Conservation (phyloP, 2,329 filamentous ascomycete genomes). For the Ciborinia camelliae region DNA sequence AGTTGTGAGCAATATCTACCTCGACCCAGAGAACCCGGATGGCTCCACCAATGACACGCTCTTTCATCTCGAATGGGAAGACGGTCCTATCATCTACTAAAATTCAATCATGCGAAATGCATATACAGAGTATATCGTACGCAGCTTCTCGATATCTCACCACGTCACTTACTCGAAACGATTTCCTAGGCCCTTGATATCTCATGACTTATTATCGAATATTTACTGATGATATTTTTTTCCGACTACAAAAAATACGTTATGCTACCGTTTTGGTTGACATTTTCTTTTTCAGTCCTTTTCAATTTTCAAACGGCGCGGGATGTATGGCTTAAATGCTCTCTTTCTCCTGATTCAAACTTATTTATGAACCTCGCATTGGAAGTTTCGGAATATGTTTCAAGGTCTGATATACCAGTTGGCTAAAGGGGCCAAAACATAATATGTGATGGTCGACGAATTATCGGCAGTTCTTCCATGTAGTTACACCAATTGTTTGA, state of each 20-base stretch:
- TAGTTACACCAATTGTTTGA: not conserved
- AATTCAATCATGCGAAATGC: not conserved
- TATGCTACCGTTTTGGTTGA: not conserved
- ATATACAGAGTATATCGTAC: no score
- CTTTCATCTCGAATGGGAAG: conserved; percentile 23
- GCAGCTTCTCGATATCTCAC: not conserved
- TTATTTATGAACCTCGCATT: not conserved
- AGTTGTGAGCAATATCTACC: conserved; percentile 30
- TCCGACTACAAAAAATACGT: not conserved
- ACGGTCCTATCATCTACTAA: conserved; percentile 16
- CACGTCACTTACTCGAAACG: not conserved
- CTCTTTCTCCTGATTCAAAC: not conserved
- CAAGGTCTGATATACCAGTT: not conserved
- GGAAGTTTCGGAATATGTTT: no score
- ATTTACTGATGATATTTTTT: not conserved
- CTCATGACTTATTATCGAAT: not conserved
- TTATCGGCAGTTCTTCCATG: not conserved
- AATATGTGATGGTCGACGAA: not conserved
- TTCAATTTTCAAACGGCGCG: not conserved
- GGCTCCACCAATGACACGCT: conserved; percentile 26
- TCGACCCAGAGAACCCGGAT: conserved; percentile 30
- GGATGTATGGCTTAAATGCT: not conserved
- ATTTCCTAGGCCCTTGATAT: not conserved
- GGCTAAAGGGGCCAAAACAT: not conserved
- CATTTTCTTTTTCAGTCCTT: not conserved